Conservation (phyloP, 192 early-diverging fungal species). For the Linnemannia hyalina region DNA sequence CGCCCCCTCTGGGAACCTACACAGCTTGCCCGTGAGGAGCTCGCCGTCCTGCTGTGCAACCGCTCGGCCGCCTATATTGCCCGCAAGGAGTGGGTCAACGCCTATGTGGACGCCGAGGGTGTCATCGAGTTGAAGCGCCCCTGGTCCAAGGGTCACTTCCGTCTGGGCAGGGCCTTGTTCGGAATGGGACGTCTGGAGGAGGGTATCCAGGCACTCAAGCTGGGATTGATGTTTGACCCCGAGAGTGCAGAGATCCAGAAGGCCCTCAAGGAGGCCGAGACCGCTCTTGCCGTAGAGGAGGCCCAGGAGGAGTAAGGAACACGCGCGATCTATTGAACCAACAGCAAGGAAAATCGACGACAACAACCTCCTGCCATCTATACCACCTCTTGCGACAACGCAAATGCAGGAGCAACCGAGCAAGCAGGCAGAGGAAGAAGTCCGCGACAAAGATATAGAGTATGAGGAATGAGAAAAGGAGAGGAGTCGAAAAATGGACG, state of each 20-base stretch:
- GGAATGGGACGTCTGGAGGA: constrained; percentile 85
- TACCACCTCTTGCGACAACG: background rate
- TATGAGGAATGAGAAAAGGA: background rate
- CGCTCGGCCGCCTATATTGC: constrained; percentile 75
- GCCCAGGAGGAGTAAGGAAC: background rate
- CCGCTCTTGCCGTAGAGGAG: constrained; percentile 15
- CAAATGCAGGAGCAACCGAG: background rate
- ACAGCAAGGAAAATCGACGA: background rate
- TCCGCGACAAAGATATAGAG: background rate
- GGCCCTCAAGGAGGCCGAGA: constrained; percentile 75
- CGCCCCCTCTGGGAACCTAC: constrained; percentile 82
- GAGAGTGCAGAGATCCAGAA: constrained; percentile 82
- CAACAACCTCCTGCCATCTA: background rate
- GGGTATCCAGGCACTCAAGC: constrained; percentile 85
- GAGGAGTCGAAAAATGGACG: background rate
- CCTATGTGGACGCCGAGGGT: constrained; percentile 78
- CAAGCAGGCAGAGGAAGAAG: background rate
- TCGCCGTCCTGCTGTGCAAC: constrained; percentile 74
- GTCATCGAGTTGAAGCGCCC: constrained; percentile 75
- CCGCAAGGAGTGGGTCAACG: constrained; percentile 74
- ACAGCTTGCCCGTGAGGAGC: constrained; percentile 73
- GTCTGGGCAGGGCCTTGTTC: constrained; percentile 87
- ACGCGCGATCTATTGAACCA: background rate
- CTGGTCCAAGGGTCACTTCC: constrained; percentile 82
- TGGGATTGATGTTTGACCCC: constrained; percentile 82